Conservation (phyloP, 164 flowering plant genomes). For the grape (Vitis vinifera) region ASM3070453v1 NC_081810.1:852001-852500, state of each 20-base stretch:
- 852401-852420: constrained; percentile 14
- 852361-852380: constrained; percentile 13
- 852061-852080: constrained; percentile 91
- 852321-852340: constrained; percentile 32
- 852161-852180: constrained; percentile 93
- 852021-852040: constrained; percentile 82
- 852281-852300: constrained; percentile 20
- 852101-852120: constrained; percentile 95
- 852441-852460: constrained; percentile 7
- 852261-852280: constrained; percentile 75
- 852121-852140: constrained; percentile 89
- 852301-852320: constrained; percentile 26
- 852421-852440: constrained; percentile 20
- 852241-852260: constrained; percentile 83
- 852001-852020: constrained; percentile 89
- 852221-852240: constrained; percentile 85
- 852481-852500: constrained; percentile 22
- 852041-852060: constrained; percentile 95
- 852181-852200: constrained; percentile 84
- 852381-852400: constrained; percentile 19
- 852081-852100: constrained; percentile 82
- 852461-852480: constrained; percentile 16
- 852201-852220: constrained; percentile 72
- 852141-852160: constrained; percentile 78
- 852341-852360: constrained; percentile 32